Percentiles rank a stretch among this genome's conserved stretches.
Conservation (phyloP, 129 eudicot species). For the Flaveria brownii region DNA sequence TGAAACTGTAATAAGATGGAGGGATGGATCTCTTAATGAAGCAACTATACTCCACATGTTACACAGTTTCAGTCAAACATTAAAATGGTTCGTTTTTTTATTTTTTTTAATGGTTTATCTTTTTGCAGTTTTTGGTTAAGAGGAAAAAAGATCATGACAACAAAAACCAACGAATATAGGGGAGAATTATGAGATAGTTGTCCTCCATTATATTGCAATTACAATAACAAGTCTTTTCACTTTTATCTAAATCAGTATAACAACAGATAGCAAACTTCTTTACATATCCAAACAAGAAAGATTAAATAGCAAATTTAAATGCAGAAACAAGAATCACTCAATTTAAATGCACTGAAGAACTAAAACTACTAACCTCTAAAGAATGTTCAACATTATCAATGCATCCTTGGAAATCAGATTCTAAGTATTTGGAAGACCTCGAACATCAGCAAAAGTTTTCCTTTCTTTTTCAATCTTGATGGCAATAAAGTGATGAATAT, state of each 20-base stretch:
- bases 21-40: too few species aligned
- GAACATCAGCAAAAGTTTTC: conserved; percentile 36
- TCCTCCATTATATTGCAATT: too few species aligned
- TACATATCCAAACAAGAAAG: conserved; percentile 9
- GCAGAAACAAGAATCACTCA: not conserved
- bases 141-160: too few species aligned
- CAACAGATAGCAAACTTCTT: not conserved
- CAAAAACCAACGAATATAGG: too few species aligned
- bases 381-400: conserved; percentile 22
- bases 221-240: too few species aligned
- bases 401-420: conserved; percentile 13
- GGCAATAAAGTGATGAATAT: conserved; percentile 25
- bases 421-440: conserved; percentile 36
- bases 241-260: too few species aligned
- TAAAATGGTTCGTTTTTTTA: too few species aligned
- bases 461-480: conserved; percentile 56
- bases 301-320: not conserved
- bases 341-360: not conserved
- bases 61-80: too few species aligned
- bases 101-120: too few species aligned
- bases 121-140: too few species aligned
- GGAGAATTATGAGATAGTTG: too few species aligned
- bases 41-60: too few species aligned
- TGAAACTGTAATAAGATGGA: not conserved
- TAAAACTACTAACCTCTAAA: conserved; percentile 34